Evolutionary conservation across 192 early-diverging fungal genomes (phyloP).

Genomic region (Mortierella antarctica): DNA sequence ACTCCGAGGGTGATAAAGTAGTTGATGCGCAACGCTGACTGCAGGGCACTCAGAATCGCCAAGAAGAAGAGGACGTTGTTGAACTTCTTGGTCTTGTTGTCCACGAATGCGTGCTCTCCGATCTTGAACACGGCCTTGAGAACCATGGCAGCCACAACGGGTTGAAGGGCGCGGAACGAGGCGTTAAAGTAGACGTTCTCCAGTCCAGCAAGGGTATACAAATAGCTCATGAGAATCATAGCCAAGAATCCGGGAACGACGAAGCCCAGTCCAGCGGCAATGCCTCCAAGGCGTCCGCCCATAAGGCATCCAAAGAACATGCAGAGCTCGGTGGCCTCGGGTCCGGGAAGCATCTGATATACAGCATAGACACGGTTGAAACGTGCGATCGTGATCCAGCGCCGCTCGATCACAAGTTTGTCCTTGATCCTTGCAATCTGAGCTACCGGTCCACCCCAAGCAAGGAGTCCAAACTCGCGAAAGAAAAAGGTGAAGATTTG

Average conservation of each 20-base stretch:
- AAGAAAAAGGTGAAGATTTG: slow-evolving; percentile 56
- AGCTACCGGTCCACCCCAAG: slow-evolving; percentile 67
- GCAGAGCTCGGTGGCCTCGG: slow-evolving; percentile 67
- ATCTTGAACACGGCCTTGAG: slow-evolving; percentile 60
- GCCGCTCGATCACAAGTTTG: slow-evolving; percentile 49
- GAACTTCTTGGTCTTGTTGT: slow-evolving; percentile 56
- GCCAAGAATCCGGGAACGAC: slow-evolving; percentile 60
- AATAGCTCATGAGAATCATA: slow-evolving; percentile 56
- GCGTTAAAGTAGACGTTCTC: slow-evolving; percentile 65
- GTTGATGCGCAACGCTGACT: slow-evolving; percentile 60
- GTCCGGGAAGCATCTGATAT: slow-evolving; percentile 67
- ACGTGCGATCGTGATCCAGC: slow-evolving; percentile 58
- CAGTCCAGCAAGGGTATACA: slow-evolving; percentile 57
- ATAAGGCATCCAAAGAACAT: slow-evolving; percentile 64
- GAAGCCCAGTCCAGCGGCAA: slow-evolving; percentile 63
- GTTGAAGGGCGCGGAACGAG: slow-evolving; percentile 62
- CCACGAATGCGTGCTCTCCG: slow-evolving; percentile 57
- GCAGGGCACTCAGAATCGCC: slow-evolving; percentile 52
- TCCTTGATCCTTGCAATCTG: slow-evolving; percentile 66
- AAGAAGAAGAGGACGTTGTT: slow-evolving; percentile 40
- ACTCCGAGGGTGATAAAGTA: slow-evolving; percentile 63
- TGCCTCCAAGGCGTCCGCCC: slow-evolving; percentile 57
- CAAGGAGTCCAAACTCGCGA: slow-evolving; percentile 56
- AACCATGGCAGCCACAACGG: slow-evolving; percentile 66
- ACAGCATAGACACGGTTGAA: slow-evolving; percentile 68